These are phyloP conservation scores for Scenedesmus sp. DNA, from an alignment of 163 green algal species.

Conservation along the genomic window DNA sequence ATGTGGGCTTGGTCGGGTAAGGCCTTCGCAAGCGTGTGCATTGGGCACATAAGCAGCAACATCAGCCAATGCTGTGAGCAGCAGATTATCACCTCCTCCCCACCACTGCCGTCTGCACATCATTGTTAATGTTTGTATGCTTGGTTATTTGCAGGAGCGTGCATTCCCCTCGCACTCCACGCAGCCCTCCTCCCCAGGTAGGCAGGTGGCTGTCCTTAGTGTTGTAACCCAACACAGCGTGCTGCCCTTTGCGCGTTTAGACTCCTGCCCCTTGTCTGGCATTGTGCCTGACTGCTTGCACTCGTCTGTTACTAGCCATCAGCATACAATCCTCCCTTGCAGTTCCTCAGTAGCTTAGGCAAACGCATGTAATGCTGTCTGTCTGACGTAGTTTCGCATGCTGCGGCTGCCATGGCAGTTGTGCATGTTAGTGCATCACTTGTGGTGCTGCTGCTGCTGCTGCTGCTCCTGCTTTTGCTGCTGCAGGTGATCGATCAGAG, in stretches of 20 bases:
- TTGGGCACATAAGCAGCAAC: not conserved
- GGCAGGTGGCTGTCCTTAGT: not conserved
- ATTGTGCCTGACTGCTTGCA: not conserved
- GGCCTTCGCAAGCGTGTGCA: not conserved
- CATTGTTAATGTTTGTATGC: too few relatives aligned
- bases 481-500: conserved; percentile 43
- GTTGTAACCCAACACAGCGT: not conserved
- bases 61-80: not conserved
- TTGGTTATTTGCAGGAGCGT: not conserved
- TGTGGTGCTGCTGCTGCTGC: not conserved
- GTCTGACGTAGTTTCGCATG: not conserved
- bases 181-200: conserved; percentile 24
- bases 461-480: not conserved
- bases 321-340: not conserved
- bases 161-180: not conserved
- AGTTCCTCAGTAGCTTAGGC: not conserved
- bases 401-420: not conserved
- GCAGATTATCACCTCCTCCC: not conserved
- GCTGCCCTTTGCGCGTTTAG: not conserved
- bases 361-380: not conserved
- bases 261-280: not conserved
- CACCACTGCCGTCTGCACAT: not conserved
- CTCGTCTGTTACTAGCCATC: not conserved
- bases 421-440: not conserved
- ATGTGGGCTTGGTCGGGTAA: conserved; percentile 48